Evolutionary conservation across 148 eudicot species (phyloP).

Genomic region (Camellia sinensis): DNA sequence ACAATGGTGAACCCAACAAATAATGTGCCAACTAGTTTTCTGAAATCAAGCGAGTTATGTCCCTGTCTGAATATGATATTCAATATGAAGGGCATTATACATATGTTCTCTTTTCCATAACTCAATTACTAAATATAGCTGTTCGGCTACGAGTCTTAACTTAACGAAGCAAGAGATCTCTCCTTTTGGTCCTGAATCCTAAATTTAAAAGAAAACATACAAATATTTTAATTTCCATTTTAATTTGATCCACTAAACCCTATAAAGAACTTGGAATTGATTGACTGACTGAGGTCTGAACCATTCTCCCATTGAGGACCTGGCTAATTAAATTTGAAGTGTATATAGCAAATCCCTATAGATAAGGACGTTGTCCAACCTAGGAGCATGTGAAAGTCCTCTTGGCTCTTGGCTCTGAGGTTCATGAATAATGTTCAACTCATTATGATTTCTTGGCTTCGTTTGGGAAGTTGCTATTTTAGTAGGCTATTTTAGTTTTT

Average conservation of each 20-base stretch:
- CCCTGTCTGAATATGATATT: not conserved
- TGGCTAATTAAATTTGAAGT: not conserved
- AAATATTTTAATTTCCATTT: not conserved
- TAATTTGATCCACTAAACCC: not conserved
- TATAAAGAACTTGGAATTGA: not conserved
- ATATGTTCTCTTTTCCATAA: not conserved
- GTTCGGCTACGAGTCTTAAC: not conserved
- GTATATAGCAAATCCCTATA: not conserved
- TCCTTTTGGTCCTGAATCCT: not conserved
- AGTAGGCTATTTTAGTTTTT: too few relatives aligned
- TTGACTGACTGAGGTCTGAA: not conserved
- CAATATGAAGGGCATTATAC: not conserved
- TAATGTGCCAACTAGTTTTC: not conserved
- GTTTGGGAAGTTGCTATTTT: too few relatives aligned
- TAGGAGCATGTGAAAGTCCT: not conserved
- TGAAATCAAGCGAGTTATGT: not conserved
- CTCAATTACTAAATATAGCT: not conserved
- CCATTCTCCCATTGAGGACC: not conserved
- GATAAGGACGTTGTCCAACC: not conserved
- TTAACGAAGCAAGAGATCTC: not conserved
- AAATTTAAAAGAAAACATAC: not conserved
- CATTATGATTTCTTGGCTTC: not conserved
- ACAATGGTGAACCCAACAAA: not conserved
- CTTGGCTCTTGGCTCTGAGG: not conserved
- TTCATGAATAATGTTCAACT: too few relatives aligned